Evolutionary conservation across 768 basidiomycete genomes (phyloP).

Genomic region (Lactarius hengduanensis): DNA sequence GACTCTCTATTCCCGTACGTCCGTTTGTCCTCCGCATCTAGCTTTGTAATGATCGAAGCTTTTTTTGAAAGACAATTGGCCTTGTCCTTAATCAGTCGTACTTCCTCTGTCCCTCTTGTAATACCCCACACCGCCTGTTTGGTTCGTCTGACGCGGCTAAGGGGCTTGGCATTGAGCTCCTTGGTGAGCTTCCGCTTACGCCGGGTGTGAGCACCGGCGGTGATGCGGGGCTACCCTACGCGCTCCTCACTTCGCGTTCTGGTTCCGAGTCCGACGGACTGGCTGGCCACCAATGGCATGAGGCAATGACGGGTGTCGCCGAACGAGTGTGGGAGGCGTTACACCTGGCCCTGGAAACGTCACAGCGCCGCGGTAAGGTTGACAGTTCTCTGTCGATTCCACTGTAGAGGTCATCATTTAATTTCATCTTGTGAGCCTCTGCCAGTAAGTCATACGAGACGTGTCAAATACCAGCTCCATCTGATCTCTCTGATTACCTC

Average conservation of each 20-base stretch:
- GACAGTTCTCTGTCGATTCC: not conserved
- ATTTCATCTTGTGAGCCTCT: not conserved
- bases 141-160: slow-evolving; percentile 62
- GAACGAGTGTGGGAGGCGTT: slow-evolving; percentile 35
- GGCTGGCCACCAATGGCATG: slow-evolving; percentile 28
- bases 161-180: slow-evolving; percentile 57
- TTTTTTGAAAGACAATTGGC: slow-evolving; percentile 68
- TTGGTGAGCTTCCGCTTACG: slow-evolving; percentile 82
- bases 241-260: slow-evolving; percentile 30
- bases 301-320: slow-evolving; percentile 35
- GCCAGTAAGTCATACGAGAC: not conserved
- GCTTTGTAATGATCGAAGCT: not conserved
- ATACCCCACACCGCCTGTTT: slow-evolving; percentile 60
- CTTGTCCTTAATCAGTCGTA: slow-evolving; percentile 86
- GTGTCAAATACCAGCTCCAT: not conserved
- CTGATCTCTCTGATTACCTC: not conserved
- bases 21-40: not conserved
- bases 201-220: slow-evolving; percentile 69
- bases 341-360: not conserved
- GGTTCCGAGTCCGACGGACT: slow-evolving; percentile 14
- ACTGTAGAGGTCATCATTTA: not conserved
- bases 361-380: not conserved
- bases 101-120: slow-evolving; percentile 75
- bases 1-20: slow-evolving; percentile 81
- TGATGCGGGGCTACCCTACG: slow-evolving; percentile 64